Base-by-base conservation (phyloP, 345 rosid species). In the Eucalyptus marginata region DNA sequence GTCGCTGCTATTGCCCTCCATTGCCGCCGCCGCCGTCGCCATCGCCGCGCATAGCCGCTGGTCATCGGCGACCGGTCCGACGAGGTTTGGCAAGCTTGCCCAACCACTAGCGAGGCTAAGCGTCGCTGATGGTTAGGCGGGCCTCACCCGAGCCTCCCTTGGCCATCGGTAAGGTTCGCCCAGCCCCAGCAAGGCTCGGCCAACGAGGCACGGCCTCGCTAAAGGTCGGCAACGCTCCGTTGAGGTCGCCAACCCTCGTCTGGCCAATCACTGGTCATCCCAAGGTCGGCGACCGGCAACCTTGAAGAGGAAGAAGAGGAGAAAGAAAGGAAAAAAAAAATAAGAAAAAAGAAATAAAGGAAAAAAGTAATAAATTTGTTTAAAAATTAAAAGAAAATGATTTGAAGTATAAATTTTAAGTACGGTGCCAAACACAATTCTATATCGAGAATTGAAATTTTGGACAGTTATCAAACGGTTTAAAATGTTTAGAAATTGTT, bases 31-130 rank as follows among this genome's bases (percentile, higher is more conserved):
- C 9, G 0, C 3, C 17, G 2, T 1, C 52, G 3, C 13, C 49
- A 0, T 18, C 24, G 4, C 4, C 0, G 10, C 56, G 18, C 24
- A 52, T 0, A 52, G 1, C 4, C 0, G 1, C 0, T 18, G 2
- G 24, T 52, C 1, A 0, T 7, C 10, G 4, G 0, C 4, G 1
- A 18, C 4, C 0, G 1, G 1, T 52, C 10, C 1, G 0, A 52
- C 2, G 2, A 52, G 10, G 4, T 52, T 4, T 20, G 9, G 58
- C 2, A 4, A 52, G 58, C 58, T 52, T 1, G 10, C 58, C 58
- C 1, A 7, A 1, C 25, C 58, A 52, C 10, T 52, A 52, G 10
- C 1, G 0, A 18, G 58, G 58, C 0, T 24, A 4, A 52, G 58
- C 2, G 0, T 52, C 2, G 10, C 10, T 1, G 2, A 9, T 52